Evolutionary conservation across 202 grass and related monocot genomes (phyloP), one percentile per base, ranked within the genome.

Genomic region (Bolboschoenoplectus hybrid): DNA sequence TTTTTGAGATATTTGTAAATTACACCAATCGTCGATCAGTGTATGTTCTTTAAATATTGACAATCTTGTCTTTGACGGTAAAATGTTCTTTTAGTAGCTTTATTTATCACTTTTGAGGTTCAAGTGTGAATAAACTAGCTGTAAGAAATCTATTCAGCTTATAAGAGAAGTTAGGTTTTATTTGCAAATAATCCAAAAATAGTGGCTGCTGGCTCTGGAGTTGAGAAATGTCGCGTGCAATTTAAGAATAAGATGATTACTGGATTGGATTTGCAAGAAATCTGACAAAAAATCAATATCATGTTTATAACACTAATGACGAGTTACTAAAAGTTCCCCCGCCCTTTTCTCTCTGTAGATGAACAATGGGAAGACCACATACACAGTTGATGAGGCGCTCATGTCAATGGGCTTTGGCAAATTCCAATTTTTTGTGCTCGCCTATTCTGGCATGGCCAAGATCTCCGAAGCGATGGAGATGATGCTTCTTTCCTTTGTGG

Each of bases 391-490:
- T 58, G 97, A 98, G 82, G 97, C 97, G 9, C 90, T 96, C 73
- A 40, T 89, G 3, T 96, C 86, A 50, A 89, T 98, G 89, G 97
- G 93, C 1, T 98, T 94, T 63, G 97, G 97, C 6, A 98, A 98
- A 60, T 96, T 98, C 85, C 97, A 98, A 20, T 89, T 77, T 5
- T 93, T 98, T 53, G 97, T 98, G 58, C 93, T 96, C 74, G 90
- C 90, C 13, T 98, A 98, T 80, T 91, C 96, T 2, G 96, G 93
- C 47, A 98, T 98, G 96, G 96, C 91, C 46, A 95, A 95, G 91
- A 95, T 98, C 62, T 98, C 96, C 11, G 96, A 98, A 85, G 96
- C 96, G 67, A 98, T 98, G 96, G 93, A 98, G 76, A 98, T 98
- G 96, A 98, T 98, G 96, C 96, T 98, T 88, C 74, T 98, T 39